Conservation (phyloP, 805 yeast species). For the Cyberlindnera mrakii region DNA sequence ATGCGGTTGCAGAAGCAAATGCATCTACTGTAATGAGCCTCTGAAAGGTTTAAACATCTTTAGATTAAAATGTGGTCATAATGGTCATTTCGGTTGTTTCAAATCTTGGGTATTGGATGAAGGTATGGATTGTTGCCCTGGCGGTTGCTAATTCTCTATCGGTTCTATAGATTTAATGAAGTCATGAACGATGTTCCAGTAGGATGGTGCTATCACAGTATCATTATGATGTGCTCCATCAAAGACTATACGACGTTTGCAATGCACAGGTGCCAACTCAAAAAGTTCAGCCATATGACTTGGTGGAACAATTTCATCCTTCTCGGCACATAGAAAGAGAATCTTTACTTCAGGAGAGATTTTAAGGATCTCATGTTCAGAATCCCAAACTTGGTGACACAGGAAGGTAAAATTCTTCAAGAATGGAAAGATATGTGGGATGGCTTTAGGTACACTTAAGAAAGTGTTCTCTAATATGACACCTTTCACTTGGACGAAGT, state of each 20-base stretch:
- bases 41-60: conserved; percentile 63
- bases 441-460: conserved; percentile 60
- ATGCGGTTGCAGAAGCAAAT: conserved; percentile 45
- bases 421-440: conserved; percentile 70
- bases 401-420: conserved; percentile 48
- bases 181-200: conserved; percentile 65
- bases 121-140: conserved; percentile 69
- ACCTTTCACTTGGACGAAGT: conserved; percentile 47
- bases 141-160: conserved; percentile 35
- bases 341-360: conserved; percentile 55
- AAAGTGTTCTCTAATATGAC: conserved; percentile 85
- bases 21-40: conserved; percentile 74
- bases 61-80: conserved; percentile 73
- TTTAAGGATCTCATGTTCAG: conserved; percentile 50
- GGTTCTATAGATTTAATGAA: conserved; percentile 35
- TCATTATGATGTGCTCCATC: conserved; percentile 74
- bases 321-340: conserved; percentile 62
- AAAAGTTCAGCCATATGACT: conserved; percentile 62
- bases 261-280: conserved; percentile 41
- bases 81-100: conserved; percentile 79
- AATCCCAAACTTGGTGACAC: conserved; percentile 81
- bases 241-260: conserved; percentile 50
- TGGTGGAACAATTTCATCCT: conserved; percentile 92
- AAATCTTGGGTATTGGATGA: conserved; percentile 69
- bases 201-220: conserved; percentile 65